Base-by-base conservation (phyloP, 345 rosid species). In the Balakata baccata region DNA sequence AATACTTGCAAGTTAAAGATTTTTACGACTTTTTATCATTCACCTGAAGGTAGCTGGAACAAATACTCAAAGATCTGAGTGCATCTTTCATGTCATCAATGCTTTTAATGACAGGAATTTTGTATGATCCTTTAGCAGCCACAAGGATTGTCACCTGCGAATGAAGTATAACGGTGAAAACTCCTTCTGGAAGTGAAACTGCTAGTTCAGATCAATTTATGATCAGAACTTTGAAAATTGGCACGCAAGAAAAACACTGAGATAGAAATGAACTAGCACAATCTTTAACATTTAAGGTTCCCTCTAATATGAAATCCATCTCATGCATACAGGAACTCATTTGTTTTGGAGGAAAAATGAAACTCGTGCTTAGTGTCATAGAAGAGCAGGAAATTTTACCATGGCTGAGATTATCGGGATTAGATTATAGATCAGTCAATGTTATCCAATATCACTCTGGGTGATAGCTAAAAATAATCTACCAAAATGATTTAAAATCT, bases 141-240 rank as follows among this genome's bases (percentile, higher is more conserved):
- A 71, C 22, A 20, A 72, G 18, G 25, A 77, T 34, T 37, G 72
- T 77, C 57, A 77, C 80, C 80, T 77, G 8, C n/a, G 8, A 66
- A 57, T 8, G 23, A 52, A 54, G 22, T 20, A 41, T 0, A 17
- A 46, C 1, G 38, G 38, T 20, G 17, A 56, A 58, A 56, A 51
- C 41, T 63, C 5, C 3, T 37, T 38, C 41, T 22, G 18, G 7
- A n/a, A 38, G 25, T 4, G 18, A 14, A 62, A 56, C 23, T 22
- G 11, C 9, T 13, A 16, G 4, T 43, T 70, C 65, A 50, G 3
- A 25, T 9, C 18, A 20, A 67, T 11, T 50, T 25, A 22, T 7
- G 34, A 25, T 29, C 29, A 17, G 51, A 23, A 25, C 11, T 4
- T 61, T n/a, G 34, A 29, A 1, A 34, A 60, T 25, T 43, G 41